These are phyloP conservation scores for Schizophyllum commune DNA, from an alignment of 1,284 basidiomycete species.

Conservation along the genomic window DNA sequence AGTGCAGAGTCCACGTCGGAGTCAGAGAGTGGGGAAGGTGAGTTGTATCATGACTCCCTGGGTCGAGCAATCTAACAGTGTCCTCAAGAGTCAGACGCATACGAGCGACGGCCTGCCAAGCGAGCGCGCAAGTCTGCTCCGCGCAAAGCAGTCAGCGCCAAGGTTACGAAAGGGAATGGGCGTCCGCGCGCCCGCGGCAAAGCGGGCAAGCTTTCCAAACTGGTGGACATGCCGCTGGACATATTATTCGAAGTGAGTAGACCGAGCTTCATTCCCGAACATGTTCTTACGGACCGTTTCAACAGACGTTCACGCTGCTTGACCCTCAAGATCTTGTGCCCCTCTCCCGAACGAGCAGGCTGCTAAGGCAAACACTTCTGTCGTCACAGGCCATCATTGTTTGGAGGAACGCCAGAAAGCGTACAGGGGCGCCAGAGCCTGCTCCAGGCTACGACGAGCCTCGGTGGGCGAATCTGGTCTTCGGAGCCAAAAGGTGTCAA, in stretches of 20 bases:
- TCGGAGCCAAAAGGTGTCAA: background rate
- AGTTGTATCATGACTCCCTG: too few relatives aligned
- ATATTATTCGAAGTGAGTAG: background rate
- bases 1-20: too few relatives aligned
- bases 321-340: background rate
- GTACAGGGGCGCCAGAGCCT: background rate
- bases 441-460: background rate
- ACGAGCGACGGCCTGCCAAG: too few relatives aligned
- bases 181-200: background rate
- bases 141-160: background rate
- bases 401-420: background rate
- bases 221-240: background rate
- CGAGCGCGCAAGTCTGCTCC: too few relatives aligned
- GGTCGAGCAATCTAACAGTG: too few relatives aligned
- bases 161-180: background rate
- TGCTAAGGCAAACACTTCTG: background rate
- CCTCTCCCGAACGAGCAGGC: background rate
- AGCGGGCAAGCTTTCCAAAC: background rate
- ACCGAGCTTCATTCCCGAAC: too few relatives aligned
- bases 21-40: too few relatives aligned
- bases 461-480: background rate
- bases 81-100: too few relatives aligned
- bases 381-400: background rate
- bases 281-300: too few relatives aligned
- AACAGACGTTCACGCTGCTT: background rate